phyloP scores from a whole-genome alignment of 257 asterid species.

The Parsonsia alboflavescens region DNA sequence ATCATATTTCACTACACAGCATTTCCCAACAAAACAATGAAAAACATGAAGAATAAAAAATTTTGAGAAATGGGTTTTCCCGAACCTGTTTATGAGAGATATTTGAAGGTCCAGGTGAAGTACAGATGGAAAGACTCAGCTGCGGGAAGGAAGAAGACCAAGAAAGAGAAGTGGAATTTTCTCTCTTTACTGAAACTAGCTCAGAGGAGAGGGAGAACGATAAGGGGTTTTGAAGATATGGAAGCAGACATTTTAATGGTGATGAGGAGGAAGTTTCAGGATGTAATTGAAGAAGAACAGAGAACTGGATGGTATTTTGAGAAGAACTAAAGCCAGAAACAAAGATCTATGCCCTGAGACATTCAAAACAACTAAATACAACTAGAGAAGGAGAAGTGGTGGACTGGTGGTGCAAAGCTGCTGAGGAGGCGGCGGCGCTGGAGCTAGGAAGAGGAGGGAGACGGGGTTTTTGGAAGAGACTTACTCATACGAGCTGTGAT shows the following conservation, averaged over 20 bases:
- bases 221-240: conserved; percentile 20
- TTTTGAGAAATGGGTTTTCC: conserved; percentile 5
- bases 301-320: not conserved
- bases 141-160: conserved; percentile 73
- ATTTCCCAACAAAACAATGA: not conserved
- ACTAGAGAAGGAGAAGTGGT: no score
- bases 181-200: conserved; percentile 23
- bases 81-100: conserved; percentile 41
- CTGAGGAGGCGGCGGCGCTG: no score
- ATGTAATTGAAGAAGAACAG: not conserved
- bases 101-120: conserved; percentile 23
- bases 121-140: conserved; percentile 30
- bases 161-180: conserved; percentile 38
- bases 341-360: no score
- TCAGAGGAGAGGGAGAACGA: conserved; percentile 40
- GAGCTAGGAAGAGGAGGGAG: no score
- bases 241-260: conserved; percentile 34
- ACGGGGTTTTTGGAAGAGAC: no score
- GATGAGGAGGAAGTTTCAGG: not conserved
- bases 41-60: conserved; percentile 1
- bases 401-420: no score
- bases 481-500: no score
- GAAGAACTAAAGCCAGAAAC: not conserved
- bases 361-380: no score
- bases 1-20: not conserved